Evolutionary conservation across 164 flowering plant genomes (phyloP), one percentile per base, ranked within the genome.

Genomic region (Aristolochia californica): DNA sequence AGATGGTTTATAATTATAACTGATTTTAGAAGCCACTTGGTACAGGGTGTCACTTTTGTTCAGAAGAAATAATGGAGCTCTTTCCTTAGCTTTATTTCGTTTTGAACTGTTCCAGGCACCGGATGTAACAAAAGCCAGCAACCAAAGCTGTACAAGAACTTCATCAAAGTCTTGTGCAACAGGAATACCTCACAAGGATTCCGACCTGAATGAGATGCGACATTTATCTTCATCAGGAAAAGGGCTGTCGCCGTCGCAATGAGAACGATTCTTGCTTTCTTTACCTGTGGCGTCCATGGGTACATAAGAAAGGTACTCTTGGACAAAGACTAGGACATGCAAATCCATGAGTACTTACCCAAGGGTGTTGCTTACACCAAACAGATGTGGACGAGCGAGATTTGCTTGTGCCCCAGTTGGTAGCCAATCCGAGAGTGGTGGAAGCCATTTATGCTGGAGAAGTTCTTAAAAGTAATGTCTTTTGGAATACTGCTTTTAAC

Each of bases 161-260:
- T 88, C 3, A 89, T 89, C 56, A 68, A 91, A 17, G 91, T 78
- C 34, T 62, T 89, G 2, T 89, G 95, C 74, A 89, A 87, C 57
- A 95, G 91, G 65, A 89, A 89, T 71, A 69, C 83, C 50, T 80
- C 95, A 14, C 88, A 89, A 65, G 91, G 88, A 4, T 89, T 89
- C 75, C 68, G 77, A 62, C 90, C 91, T 2, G 71, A 58, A 43
- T 81, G 80, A 51, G 97, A 89, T 58, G 90, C 77, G 4, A 70
- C 75, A 66, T 63, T 89, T 51, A 11, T 18, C 56, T 4, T 18
- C 22, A 59, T 58, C 13, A 79, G 85, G n/a, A n/a, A 64, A 40
- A 34, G 80, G 4, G 11, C 75, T 8, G 62, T 75, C 22, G 66
- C 69, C 60, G 70, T 89, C 64, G n/a, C n/a, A 54, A 59, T 40